Conservation (phyloP, 306 rosid genomes). For the Neltuma alba region DNA sequence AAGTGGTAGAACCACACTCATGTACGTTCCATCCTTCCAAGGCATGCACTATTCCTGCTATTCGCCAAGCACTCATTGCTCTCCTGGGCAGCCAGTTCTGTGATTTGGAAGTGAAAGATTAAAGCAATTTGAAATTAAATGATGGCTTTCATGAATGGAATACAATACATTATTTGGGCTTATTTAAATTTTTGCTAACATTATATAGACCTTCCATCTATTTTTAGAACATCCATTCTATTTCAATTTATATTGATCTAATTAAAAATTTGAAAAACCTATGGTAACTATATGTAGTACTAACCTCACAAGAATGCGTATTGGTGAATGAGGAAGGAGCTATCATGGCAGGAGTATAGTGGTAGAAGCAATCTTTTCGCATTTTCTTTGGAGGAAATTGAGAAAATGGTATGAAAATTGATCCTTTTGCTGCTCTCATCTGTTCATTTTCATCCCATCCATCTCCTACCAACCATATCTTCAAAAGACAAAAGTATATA, state of each 20-base stretch:
- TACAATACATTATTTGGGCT: too few species aligned
- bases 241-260: too few species aligned
- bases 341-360: constrained; percentile 62
- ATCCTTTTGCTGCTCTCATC: too few species aligned
- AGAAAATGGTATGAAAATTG: too few species aligned
- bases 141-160: too few species aligned
- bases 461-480: constrained; percentile 77
- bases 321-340: constrained; percentile 54
- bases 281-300: too few species aligned
- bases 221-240: too few species aligned
- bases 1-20: background rate
- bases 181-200: too few species aligned
- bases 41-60: constrained; percentile 17
- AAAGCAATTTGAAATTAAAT: background rate
- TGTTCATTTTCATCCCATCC: too few species aligned
- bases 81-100: constrained; percentile 6
- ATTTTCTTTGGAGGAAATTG: too few species aligned
- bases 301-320: constrained; percentile 68
- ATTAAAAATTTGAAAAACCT: too few species aligned
- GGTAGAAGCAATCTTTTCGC: constrained; percentile 63
- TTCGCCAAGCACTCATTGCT: constrained; percentile 10
- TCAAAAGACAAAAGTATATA: background rate
- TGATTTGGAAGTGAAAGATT: background rate
- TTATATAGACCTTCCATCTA: too few species aligned
- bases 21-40: background rate